These are phyloP conservation scores for Cladorrhinum sp. DNA, from an alignment of 2,329 filamentous ascomycete species.

Conservation along the genomic window DNA sequence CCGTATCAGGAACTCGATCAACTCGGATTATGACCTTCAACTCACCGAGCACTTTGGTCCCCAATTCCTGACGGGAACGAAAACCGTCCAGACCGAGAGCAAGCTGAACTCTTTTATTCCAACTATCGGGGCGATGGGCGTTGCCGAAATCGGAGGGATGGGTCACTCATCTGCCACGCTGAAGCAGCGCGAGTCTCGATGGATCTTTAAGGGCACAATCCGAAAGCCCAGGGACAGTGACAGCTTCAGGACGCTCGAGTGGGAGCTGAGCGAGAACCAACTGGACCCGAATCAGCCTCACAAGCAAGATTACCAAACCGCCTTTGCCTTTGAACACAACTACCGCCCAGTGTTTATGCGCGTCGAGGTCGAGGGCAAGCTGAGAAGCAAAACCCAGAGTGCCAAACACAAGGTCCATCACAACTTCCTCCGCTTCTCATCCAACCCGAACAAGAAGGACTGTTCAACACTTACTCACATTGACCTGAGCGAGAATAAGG, in stretches of 20 bases:
- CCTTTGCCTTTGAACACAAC: conserved; percentile 23
- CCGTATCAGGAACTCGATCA: not conserved
- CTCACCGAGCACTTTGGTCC: conserved; percentile 10
- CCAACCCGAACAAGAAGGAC: conserved; percentile 1
- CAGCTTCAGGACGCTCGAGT: conserved; percentile 21
- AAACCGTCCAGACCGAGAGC: not conserved
- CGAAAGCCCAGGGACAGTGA: not conserved
- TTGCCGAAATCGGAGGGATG: conserved; percentile 5
- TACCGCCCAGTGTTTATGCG: conserved; percentile 16
- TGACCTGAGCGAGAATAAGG: not conserved
- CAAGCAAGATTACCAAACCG: conserved; percentile 21
- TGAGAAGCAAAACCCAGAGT: conserved; percentile 12
- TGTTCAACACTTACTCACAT: conserved; percentile 11
- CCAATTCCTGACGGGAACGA: conserved; percentile 6
- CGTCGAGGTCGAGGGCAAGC: conserved; percentile 21
- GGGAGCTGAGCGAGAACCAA: conserved; percentile 23
- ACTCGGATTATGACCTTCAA: conserved; percentile 8
- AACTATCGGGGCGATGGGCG: conserved; percentile 3
- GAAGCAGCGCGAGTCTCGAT: not conserved
- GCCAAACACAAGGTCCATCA: conserved; percentile 3
- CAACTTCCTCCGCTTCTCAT: conserved; percentile 6
- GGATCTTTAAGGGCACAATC: conserved; percentile 10
- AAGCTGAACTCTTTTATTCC: conserved; percentile 4
- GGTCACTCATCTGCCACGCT: not conserved
- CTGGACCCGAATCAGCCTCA: conserved; percentile 18